A percentile compares a stretch with the other conserved stretches of the same genome.
Evolutionary conservation across 805 yeast genomes (phyloP).

Genomic region (Candida cerambycidarum): DNA sequence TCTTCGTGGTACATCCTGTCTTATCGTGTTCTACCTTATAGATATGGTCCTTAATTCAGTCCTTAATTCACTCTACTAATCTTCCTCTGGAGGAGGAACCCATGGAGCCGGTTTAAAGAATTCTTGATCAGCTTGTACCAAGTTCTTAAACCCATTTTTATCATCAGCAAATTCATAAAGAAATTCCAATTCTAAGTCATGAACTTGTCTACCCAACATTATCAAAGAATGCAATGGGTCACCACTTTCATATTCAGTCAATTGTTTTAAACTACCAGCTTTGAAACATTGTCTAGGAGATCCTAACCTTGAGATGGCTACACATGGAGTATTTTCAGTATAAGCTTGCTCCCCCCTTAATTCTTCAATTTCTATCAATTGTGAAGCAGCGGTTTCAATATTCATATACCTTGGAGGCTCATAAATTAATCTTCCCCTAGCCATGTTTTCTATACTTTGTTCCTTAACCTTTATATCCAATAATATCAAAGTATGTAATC

Average conservation of each 20-base stretch:
- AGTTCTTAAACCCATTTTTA: conserved; percentile 45
- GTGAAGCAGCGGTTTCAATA: conserved; percentile 85
- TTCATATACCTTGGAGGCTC: conserved; percentile 98
- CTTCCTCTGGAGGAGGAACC: conserved; percentile 45
- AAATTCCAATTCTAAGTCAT: conserved; percentile 87
- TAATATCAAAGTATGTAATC: conserved; percentile 85
- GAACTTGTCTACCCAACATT: conserved; percentile 89
- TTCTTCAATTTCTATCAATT: conserved; percentile 85
- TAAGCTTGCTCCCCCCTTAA: conserved; percentile 73
- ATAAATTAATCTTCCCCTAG: conserved; percentile 85
- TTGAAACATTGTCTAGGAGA: conserved; percentile 79
- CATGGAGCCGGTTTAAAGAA: conserved; percentile 71
- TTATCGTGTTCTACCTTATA: no score
- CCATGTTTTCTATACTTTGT: conserved; percentile 91
- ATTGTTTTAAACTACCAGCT: conserved; percentile 78
- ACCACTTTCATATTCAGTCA: conserved; percentile 84
- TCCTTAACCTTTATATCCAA: conserved; percentile 95
- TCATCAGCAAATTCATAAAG: conserved; percentile 74
- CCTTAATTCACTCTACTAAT: conserved; percentile 1
- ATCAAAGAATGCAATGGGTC: conserved; percentile 92
- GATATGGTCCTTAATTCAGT: neutral
- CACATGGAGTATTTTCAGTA: conserved; percentile 85
- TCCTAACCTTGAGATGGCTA: conserved; percentile 89
- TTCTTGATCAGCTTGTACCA: conserved; percentile 60
- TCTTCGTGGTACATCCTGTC: no score